Conservation (phyloP, 1,284 basidiomycete genomes). For the Ustilago hordei region DNA sequence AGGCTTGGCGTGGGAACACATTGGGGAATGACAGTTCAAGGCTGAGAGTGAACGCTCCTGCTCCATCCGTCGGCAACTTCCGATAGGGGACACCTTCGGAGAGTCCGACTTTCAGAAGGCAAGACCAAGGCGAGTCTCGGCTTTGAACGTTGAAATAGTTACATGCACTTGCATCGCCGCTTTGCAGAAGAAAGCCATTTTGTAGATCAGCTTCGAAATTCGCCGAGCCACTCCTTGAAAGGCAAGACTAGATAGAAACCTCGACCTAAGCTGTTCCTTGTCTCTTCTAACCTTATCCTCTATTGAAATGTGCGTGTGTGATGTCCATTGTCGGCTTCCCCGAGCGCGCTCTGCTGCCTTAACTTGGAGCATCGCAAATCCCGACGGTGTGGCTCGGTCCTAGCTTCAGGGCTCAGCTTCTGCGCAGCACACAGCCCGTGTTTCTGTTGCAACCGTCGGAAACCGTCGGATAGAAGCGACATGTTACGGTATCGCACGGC, state of each 20-base stretch:
- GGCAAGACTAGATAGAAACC: too few relatives aligned
- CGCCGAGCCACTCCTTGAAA: neutral
- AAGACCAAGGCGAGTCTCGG: neutral
- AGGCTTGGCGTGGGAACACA: neutral
- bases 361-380: neutral
- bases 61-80: neutral
- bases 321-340: neutral
- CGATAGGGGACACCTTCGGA: neutral
- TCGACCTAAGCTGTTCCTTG: too few relatives aligned
- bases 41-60: neutral
- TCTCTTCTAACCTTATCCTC: too few relatives aligned
- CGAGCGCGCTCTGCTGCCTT: neutral
- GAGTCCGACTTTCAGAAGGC: neutral
- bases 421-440: neutral
- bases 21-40: neutral
- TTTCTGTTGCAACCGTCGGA: neutral
- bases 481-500: neutral
- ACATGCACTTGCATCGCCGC: neutral
- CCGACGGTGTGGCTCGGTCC: neutral
- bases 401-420: neutral
- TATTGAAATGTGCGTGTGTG: too few relatives aligned
- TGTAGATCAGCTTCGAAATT: slow-evolving; percentile 4
- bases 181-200: neutral
- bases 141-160: neutral
- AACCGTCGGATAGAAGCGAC: neutral